Evolutionary conservation across 768 basidiomycete species (phyloP).

Genomic region (Pisolithus tinctorius): DNA sequence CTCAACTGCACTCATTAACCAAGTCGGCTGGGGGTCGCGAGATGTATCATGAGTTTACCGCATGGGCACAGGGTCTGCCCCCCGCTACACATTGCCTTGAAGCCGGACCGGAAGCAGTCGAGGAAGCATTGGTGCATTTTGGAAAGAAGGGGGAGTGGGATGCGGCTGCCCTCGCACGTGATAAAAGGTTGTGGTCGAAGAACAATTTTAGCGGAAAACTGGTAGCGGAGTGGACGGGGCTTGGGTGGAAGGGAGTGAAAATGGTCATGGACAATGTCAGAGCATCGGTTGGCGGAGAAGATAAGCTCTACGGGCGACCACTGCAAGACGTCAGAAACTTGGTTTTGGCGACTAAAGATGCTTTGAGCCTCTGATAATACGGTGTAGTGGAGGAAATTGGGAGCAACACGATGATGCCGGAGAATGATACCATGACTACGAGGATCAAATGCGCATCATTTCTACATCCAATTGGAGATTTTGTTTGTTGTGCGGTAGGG

Average conservation of each 20-base stretch:
- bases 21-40: slow-evolving; percentile 40
- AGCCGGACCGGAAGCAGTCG: slow-evolving; percentile 18
- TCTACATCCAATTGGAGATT: too few relatives aligned
- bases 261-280: slow-evolving; percentile 47
- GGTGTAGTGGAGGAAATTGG: neutral
- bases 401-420: neutral
- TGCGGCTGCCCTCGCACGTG: slow-evolving; percentile 23
- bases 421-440: neutral
- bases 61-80: slow-evolving; percentile 34
- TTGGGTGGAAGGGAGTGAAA: slow-evolving; percentile 43
- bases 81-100: slow-evolving; percentile 8
- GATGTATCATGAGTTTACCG: slow-evolving; percentile 56
- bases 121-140: slow-evolving; percentile 48
- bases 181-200: slow-evolving; percentile 31
- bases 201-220: slow-evolving; percentile 40
- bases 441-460: too few relatives aligned
- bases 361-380: slow-evolving; percentile 15
- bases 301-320: slow-evolving; percentile 34
- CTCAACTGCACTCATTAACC: slow-evolving; percentile 30
- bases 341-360: slow-evolving; percentile 30
- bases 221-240: slow-evolving; percentile 49
- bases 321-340: slow-evolving; percentile 35
- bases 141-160: slow-evolving; percentile 45
- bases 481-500: too few relatives aligned
- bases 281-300: slow-evolving; percentile 38